Evolutionary conservation across 805 yeast genomes (phyloP).

Genomic region (Metschnikowia reukaufii): DNA sequence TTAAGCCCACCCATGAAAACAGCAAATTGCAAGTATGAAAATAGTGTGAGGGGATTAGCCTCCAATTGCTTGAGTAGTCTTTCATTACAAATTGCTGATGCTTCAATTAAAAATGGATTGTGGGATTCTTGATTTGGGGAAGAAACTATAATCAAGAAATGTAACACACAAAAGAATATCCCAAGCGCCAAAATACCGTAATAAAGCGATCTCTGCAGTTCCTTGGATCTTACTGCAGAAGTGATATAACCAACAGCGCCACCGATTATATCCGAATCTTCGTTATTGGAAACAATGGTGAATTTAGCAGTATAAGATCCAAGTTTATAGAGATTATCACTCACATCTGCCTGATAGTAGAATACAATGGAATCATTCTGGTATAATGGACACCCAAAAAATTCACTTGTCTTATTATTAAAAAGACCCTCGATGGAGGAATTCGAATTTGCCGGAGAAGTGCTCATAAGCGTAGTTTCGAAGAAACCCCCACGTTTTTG

Average conservation of each 20-base stretch:
- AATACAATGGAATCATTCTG: constrained; percentile 36
- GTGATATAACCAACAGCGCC: constrained; percentile 51
- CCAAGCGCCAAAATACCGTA: constrained; percentile 40
- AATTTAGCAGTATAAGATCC: constrained; percentile 48
- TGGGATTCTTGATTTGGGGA: constrained; percentile 62
- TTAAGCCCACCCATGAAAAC: constrained; percentile 56
- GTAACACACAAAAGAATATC: constrained; percentile 40
- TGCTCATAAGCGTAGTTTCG: not conserved
- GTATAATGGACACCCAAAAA: constrained; percentile 38
- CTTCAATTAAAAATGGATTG: constrained; percentile 50
- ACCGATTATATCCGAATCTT: constrained; percentile 38
- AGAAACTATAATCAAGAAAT: constrained; percentile 41
- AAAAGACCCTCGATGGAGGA: constrained; percentile 22
- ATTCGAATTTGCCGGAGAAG: constrained; percentile 17
- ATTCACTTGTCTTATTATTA: constrained; percentile 27
- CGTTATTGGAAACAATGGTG: constrained; percentile 42
- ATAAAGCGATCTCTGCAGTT: constrained; percentile 36
- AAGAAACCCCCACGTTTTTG: not conserved
- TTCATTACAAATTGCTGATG: constrained; percentile 60
- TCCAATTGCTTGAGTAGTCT: constrained; percentile 55
- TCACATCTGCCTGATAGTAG: constrained; percentile 41
- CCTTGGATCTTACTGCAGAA: constrained; percentile 35
- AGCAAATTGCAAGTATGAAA: constrained; percentile 59
- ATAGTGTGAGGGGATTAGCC: constrained; percentile 50
- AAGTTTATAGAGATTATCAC: constrained; percentile 38